Evolutionary conservation across 2,329 filamentous ascomycete genomes (phyloP).

Genomic region (Cladosporium sp.): DNA sequence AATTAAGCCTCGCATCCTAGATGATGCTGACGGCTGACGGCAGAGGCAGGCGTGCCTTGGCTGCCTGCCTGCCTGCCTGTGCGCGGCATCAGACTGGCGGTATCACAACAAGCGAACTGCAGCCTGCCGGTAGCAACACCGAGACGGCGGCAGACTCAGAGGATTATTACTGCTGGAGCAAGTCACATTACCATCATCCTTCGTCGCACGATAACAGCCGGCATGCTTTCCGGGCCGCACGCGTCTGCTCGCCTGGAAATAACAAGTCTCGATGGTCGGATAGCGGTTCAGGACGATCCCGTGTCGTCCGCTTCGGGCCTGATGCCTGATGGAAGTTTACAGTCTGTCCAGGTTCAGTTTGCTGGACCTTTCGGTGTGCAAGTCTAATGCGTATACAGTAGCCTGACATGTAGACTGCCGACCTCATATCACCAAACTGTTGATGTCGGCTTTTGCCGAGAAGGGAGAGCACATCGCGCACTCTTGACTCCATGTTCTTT

Average conservation of each 20-base stretch:
- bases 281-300: not conserved
- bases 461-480: not conserved
- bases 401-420: not conserved
- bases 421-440: not conserved
- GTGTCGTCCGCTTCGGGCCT: slow-evolving; percentile 6
- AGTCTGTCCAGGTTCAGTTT: not conserved
- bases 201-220: slow-evolving; percentile 3
- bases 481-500: no score
- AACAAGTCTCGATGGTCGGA: not conserved
- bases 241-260: not conserved
- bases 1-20: slow-evolving; percentile 18
- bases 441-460: not conserved
- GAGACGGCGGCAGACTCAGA: not conserved
- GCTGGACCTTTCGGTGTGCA: not conserved
- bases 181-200: slow-evolving; percentile 18
- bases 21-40: slow-evolving; percentile 17
- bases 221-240: slow-evolving; percentile 2
- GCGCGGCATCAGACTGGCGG: not conserved
- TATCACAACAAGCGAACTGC: slow-evolving; percentile 5
- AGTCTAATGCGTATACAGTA: not conserved
- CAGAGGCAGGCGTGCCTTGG: slow-evolving; percentile 4
- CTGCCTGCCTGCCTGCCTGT: not conserved
- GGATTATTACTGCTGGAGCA: not conserved
- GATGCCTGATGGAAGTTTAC: not conserved
- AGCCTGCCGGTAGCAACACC: slow-evolving; percentile 11